phyloP scores from a whole-genome alignment of 2,329 filamentous ascomycete genomes.

The Phaeosphaeria sp. region DNA sequence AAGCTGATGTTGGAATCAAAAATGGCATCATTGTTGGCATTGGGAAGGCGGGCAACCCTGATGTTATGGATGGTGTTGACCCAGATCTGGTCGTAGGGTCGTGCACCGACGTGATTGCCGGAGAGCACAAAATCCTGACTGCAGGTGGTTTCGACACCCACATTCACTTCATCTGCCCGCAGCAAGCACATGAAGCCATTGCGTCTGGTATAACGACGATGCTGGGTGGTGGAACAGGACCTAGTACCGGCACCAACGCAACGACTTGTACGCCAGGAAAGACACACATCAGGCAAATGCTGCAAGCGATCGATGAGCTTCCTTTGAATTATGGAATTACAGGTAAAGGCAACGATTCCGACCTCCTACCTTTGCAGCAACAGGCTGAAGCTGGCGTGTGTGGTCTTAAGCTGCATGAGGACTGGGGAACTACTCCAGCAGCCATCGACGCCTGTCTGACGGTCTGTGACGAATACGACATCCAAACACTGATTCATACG shows the following conservation, averaged over 20 bases:
- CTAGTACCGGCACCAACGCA: constrained; percentile 88
- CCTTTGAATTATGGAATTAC: constrained; percentile 91
- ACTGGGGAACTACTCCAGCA: constrained; percentile 91
- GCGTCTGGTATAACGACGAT: constrained; percentile 88
- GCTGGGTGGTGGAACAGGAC: constrained; percentile 88
- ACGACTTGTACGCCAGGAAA: constrained; percentile 92
- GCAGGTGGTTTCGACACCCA: constrained; percentile 89
- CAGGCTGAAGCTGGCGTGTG: constrained; percentile 84
- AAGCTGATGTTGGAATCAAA: constrained; percentile 95
- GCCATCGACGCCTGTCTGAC: constrained; percentile 82
- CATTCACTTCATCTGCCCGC: constrained; percentile 94
- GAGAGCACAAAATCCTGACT: constrained; percentile 88
- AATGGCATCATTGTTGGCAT: constrained; percentile 84
- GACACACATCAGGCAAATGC: constrained; percentile 84
- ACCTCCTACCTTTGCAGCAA: constrained; percentile 72
- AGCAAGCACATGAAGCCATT: constrained; percentile 84
- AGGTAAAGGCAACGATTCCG: constrained; percentile 89
- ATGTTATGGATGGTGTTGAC: constrained; percentile 89
- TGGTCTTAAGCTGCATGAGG: constrained; percentile 92
- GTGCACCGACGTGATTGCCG: constrained; percentile 90
- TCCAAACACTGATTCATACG: constrained; percentile 94
- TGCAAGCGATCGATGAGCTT: constrained; percentile 81
- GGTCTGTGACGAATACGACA: constrained; percentile 88
- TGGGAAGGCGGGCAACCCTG: constrained; percentile 95
- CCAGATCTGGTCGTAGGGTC: constrained; percentile 81